A percentile compares a stretch with the other conserved stretches of the same genome.
Evolutionary conservation across 257 asterid genomes (phyloP).

Genomic region (Primulina huaijiensis): DNA sequence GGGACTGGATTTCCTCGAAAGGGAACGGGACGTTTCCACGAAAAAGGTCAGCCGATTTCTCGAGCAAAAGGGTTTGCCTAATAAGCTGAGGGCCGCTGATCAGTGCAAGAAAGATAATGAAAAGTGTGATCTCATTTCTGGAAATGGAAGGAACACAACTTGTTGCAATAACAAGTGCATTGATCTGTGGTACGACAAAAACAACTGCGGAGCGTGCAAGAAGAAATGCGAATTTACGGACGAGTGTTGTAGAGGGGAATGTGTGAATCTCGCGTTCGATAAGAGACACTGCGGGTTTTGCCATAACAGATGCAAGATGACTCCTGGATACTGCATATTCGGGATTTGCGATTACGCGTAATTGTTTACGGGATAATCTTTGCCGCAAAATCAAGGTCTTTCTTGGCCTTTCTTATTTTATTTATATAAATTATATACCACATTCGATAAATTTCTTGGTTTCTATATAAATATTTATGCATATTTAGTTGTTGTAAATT

Average conservation of each 20-base stretch:
- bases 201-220: constrained; percentile 46
- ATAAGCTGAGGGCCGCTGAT: constrained; percentile 26
- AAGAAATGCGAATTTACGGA: constrained; percentile 31
- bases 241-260: constrained; percentile 43
- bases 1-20: background rate
- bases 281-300: constrained; percentile 48
- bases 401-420: background rate
- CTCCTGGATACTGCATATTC: constrained; percentile 28
- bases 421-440: constrained; percentile 24
- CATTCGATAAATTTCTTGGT: constrained; percentile 18
- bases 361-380: background rate
- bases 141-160: constrained; percentile 28
- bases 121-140: constrained; percentile 24
- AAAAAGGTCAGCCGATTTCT: constrained; percentile 39
- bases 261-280: constrained; percentile 36
- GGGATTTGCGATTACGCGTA: constrained; percentile 47
- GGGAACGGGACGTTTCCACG: background rate
- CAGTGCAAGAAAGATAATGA: constrained; percentile 34
- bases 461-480: background rate
- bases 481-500: background rate
- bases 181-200: constrained; percentile 26
- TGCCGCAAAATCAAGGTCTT: constrained; percentile 6
- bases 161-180: constrained; percentile 48
- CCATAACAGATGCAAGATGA: constrained; percentile 32
- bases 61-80: constrained; percentile 16